Conservation (phyloP, 2,329 filamentous ascomycete species). For the Hymenoscyphus infarciens region DNA sequence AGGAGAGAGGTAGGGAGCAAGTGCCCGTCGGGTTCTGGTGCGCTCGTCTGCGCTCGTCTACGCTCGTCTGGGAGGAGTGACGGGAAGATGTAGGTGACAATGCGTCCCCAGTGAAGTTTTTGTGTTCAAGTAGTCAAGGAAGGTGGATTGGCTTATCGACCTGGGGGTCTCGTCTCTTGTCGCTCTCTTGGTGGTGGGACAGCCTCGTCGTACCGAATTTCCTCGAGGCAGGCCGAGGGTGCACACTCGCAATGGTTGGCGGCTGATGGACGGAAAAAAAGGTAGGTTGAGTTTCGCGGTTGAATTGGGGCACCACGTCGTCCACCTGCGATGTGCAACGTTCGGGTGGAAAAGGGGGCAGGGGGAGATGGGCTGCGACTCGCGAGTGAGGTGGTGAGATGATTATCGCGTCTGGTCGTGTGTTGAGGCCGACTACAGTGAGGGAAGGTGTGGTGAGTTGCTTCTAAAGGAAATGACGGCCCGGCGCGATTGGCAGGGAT, state of each 20-base stretch:
- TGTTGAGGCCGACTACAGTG: not conserved
- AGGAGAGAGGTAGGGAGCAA: slow-evolving; percentile 15
- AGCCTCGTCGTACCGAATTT: slow-evolving; percentile 19
- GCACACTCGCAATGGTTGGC: not conserved
- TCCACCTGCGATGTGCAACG: slow-evolving; percentile 9
- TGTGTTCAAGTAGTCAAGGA: slow-evolving; percentile 15
- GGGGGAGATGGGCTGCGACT: not conserved
- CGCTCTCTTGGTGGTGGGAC: slow-evolving; percentile 12
- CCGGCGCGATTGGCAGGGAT: slow-evolving; percentile 1
- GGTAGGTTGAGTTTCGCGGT: not conserved
- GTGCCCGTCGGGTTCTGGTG: not conserved
- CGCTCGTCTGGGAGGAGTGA: not conserved
- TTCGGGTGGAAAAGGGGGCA: slow-evolving; percentile 8
- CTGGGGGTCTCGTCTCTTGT: not conserved
- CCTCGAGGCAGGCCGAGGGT: slow-evolving; percentile 8
- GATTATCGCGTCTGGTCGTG: not conserved
- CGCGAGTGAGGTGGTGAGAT: not conserved
- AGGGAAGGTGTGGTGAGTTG: not conserved
- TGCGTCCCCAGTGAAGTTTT: slow-evolving; percentile 3
- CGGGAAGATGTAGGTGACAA: not conserved
- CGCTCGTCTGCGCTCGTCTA: no score
- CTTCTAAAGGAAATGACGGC: slow-evolving; percentile 7
- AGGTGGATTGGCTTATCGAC: slow-evolving; percentile 26
- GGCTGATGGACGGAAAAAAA: slow-evolving; percentile 9
- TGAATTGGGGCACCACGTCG: slow-evolving; percentile 9